Evolutionary conservation across 2,329 filamentous ascomycete species (phyloP), one percentile per base, ranked within the genome.

Genomic region (Calonectria pseudoreteaudii): DNA sequence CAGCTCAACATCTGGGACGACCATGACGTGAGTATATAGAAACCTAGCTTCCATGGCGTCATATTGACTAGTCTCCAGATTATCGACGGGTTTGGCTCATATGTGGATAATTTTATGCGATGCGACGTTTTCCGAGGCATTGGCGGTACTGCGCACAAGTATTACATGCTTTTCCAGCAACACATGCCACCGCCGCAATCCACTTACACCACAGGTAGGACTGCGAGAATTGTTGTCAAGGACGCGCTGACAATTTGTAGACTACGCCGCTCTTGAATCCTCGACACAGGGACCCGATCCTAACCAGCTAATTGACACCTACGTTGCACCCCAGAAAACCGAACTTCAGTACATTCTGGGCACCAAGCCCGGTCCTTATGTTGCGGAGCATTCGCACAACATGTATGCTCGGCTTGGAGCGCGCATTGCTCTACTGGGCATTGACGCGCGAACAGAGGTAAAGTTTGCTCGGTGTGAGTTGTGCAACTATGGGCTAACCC

Each of bases 1-100:
- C 97, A 98, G 91, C 87, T 99, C 77, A 99, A 98, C 81, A 94
- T 99, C 56, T 99, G 96, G 96, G 97, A 99, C 83, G 97, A 99
- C 80, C 97, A 98, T 83, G 94, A 97, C 82, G 82, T 91, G 87
- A 90, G 86, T 90, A 20, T 90, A 20, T 52, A 14, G 23, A 66
- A 65, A 23, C 11, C n/a, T 16, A 5, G 26, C 30, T 9, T 20
- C 56, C 36, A 18, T 20, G 13, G 34, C 36, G 18, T 18, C 23
- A 30, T 38, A 11, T 72, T 82, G 86, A 93, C 78, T 86, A 90
- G 79, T 26, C 50, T 71, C 79, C 89, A 96, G 86, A 95, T 96
- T 77, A 97, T 96, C 78, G 94, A 96, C 84, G 97, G 97, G 0
- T 99, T 95, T 82, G 97, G 97, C 5, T 98, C 95, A 0, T 99